Evolutionary conservation across 2,329 filamentous ascomycete genomes (phyloP).

Genomic region (Scedosporium dehoogii): DNA sequence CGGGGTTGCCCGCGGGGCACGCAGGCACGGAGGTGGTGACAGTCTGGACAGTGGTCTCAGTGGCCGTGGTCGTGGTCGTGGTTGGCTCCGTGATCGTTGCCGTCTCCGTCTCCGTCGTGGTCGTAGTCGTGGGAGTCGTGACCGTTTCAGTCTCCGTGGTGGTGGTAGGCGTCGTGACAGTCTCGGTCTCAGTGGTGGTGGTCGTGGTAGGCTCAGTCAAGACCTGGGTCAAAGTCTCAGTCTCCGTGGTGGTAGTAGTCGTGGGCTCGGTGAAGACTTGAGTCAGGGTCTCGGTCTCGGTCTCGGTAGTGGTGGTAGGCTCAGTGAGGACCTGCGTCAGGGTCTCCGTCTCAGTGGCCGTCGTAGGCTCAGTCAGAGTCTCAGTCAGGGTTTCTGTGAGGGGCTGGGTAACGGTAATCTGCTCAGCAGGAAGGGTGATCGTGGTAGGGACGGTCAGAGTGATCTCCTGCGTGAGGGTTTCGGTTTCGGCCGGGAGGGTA

Average conservation of each 20-base stretch:
- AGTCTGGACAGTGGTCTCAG: neutral
- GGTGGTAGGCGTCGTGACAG: neutral
- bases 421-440: neutral
- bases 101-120: neutral
- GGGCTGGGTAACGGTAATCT: neutral
- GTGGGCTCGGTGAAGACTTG: neutral
- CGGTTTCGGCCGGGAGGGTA: neutral
- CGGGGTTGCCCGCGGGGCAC: neutral
- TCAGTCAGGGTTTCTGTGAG: neutral
- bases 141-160: neutral
- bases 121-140: neutral
- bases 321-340: neutral
- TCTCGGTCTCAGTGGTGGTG: neutral
- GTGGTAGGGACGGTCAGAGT: neutral
- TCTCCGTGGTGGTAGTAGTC: neutral
- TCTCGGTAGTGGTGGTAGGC: neutral
- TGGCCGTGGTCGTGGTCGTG: neutral
- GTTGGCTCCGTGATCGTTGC: neutral
- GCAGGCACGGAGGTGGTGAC: neutral
- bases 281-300: neutral
- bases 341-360: neutral
- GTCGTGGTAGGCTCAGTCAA: neutral
- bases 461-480: neutral
- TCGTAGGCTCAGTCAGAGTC: neutral
- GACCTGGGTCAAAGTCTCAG: neutral